Base-by-base conservation (phyloP, 352 stramenopile species). In the Thalassiosira mediterranea region DNA sequence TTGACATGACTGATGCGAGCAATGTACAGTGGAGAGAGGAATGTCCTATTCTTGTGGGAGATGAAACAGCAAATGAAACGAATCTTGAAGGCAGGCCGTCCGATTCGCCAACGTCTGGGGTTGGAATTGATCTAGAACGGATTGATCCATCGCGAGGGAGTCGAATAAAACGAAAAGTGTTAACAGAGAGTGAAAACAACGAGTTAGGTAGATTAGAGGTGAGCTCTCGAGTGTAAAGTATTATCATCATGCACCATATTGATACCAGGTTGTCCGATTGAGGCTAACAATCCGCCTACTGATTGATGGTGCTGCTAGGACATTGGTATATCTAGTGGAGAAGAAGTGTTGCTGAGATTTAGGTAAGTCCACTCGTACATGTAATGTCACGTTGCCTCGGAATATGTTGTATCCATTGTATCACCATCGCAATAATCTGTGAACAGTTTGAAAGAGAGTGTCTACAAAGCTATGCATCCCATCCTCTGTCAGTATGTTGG, bases 391-490 rank as follows among this genome's bases (percentile, higher is more conserved):
- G n/a, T n/a, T n/a, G 34, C 17, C 23, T 53, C 17, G 46, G 15
- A 53, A 7, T 19, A 17, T 60, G 23, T 60, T 4, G 56, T 23
- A 37, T 21, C 52, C 52, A 49, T 19, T 60, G 15, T n/a, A n/a
- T n/a, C n/a, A 21, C 23, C 17, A 21, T 44, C 23, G 10, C 17
- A 8, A 21, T 52, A 19, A 0, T 62, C 37, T 44, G 10, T 29
- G n/a, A 46, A 31, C 15, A 89, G 83, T 51, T 57, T 94, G 1
- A 94, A 94, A 60, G 88, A 94, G 67, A 87, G 81, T 42, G 74
- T 94, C 2, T 94, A 94, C 72, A 94, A 94, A 75, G 86, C 88
- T 8, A 85, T 88, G 61, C 79, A 94, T 69, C 86, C 88, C 19
- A 74, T 91, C 23, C 37, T 92, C 3, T 87, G 80, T 63, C 81